Conservation (phyloP, 176 grass and related monocot species). For the Dendrocalamus sinicus region DNA sequence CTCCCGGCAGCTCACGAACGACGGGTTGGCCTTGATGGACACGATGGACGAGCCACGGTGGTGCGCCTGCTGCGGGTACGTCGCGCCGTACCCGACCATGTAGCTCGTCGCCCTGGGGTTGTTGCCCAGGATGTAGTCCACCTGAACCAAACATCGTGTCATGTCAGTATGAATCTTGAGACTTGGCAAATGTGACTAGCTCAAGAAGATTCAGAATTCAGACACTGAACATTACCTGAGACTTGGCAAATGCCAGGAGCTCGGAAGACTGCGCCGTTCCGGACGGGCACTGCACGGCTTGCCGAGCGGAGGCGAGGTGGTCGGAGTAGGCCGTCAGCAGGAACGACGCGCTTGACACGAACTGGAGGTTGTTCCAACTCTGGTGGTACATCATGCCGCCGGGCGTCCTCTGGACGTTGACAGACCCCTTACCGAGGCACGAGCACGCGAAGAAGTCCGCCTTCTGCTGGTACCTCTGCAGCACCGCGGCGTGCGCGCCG, state of each 20-base stretch:
- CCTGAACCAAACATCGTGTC: conserved; percentile 26
- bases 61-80: conserved; percentile 68
- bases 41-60: conserved; percentile 87
- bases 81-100: conserved; percentile 79
- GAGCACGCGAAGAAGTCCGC: conserved; percentile 79
- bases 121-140: conserved; percentile 81
- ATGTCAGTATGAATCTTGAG: neutral
- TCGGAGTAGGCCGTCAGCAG: conserved; percentile 77
- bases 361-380: conserved; percentile 92
- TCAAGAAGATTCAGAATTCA: neutral
- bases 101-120: conserved; percentile 91
- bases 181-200: neutral
- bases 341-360: conserved; percentile 79
- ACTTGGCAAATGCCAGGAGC: conserved; percentile 64
- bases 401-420: conserved; percentile 62
- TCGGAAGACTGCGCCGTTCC: conserved; percentile 41
- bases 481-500: conserved; percentile 47
- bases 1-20: conserved; percentile 69
- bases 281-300: conserved; percentile 42
- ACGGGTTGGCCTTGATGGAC: conserved; percentile 56
- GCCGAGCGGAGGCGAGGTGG: conserved; percentile 47
- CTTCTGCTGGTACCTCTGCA: conserved; percentile 70
- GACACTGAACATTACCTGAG: conserved; percentile 46
- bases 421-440: conserved; percentile 62
- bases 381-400: conserved; percentile 73